Evolutionary conservation across 257 asterid genomes (phyloP), one percentile per base, ranked within the genome.

Genomic region (Schizonepeta tenuifolia): DNA sequence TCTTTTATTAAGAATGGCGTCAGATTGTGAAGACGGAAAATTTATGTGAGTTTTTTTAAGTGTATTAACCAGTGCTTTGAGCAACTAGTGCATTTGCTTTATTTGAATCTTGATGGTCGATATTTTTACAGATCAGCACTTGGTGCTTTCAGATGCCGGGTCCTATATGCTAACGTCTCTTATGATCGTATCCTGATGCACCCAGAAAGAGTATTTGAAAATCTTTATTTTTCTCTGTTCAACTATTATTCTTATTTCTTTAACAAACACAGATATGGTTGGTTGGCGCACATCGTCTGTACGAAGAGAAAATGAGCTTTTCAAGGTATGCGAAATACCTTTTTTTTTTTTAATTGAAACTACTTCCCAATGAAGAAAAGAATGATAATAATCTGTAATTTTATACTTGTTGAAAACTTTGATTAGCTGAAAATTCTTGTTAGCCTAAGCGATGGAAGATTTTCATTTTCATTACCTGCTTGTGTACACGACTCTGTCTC

Each of bases 161-260:
- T 88, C 55, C 85, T 94, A 63, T 94, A 94, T 73, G 98, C 98
- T n/a, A 94, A 94, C 66, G 99, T 91, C 80, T 91, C 99, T 12
- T 94, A 84, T 79, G 99, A 84, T 65, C 85, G 88, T 84, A 84
- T 84, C 86, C 88, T 65, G 21, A 49, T 31, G n/a, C 24, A 31
- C 21, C 36, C 44, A 63, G 13, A 67, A 66, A 13, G 17, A 61
- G 14, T 14, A 21, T 46, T 55, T 55, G 44, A 47, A 15, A 54
- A 43, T 71, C 26, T 43, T 17, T 41, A 49, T 17, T 64, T 17
- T 66, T 56, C 17, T 62, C 15, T 64, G 67, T 74, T 67, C 21
- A 67, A 47, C 77, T 68, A 11, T 64, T 64, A 58, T 78, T 73
- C 83, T 77, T 24, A 24, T 24, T 24, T 24, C 26, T 24, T 24